Conservation (phyloP, 2,329 filamentous ascomycete genomes). For the Ceratocystis harringtonii region DNA sequence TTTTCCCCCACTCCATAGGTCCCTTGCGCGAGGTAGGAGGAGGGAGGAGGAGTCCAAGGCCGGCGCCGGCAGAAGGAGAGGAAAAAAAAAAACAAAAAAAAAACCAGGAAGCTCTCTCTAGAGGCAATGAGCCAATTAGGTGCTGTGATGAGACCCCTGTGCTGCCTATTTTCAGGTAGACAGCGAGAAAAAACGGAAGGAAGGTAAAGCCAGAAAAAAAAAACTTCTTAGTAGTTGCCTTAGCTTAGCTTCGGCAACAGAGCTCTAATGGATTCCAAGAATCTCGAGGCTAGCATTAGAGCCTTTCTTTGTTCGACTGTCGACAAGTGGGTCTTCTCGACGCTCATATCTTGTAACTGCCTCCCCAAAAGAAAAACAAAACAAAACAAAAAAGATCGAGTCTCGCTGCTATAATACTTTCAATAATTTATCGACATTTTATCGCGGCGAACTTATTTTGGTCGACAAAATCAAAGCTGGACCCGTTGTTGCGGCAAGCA, state of each 20-base stretch:
- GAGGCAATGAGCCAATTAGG: neutral
- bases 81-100: neutral
- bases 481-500: neutral
- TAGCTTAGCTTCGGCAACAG: neutral
- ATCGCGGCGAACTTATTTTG: neutral
- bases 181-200: neutral
- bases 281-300: neutral
- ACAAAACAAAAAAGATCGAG: neutral
- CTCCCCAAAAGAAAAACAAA: neutral
- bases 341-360: neutral
- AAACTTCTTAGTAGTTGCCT: neutral
- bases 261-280: neutral
- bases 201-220: neutral
- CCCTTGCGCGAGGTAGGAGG: neutral
- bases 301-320: neutral
- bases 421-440: neutral
- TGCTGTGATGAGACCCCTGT: neutral
- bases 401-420: neutral
- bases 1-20: too few relatives aligned
- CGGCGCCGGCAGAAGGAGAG: neutral
- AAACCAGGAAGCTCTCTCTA: neutral
- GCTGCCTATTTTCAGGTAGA: neutral
- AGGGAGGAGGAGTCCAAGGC: neutral
- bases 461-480: neutral
- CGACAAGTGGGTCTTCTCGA: neutral